Evolutionary conservation across 805 yeast species (phyloP), one percentile per base, ranked within the genome.

Genomic region (Metschnikowia similis): DNA sequence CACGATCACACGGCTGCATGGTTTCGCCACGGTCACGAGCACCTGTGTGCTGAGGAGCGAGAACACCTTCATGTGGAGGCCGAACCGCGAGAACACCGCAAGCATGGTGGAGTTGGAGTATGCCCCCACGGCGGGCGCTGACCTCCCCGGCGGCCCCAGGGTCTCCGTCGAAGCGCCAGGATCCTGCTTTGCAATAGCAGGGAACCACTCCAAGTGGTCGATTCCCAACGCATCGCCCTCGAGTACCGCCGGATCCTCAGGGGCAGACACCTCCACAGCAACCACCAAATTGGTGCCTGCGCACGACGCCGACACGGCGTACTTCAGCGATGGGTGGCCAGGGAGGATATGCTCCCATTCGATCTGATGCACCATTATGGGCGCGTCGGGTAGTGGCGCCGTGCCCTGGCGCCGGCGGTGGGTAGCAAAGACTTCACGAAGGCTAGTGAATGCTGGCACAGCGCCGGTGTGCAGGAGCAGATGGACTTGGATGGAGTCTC

Each of bases 41-140:
- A 68, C 51, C 37, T 64, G 66, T 0, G 71, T 62, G 48, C 72
- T 66, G 49, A 70, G 71, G 3, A 73, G 50, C 0, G 77, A 72
- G 51, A 70, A 73, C 9, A 72, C 57, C 41, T 66, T 66, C 11
- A 62, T 60, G 31, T 64, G 63, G 9, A 72, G 56, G 21, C 56
- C 45, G 26, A 56, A 48, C 29, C 58, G 57, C 9, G 72, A 60
- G 50, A 63, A 71, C 4, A 72, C 55, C 3, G 65, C 62, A 21
- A 73, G 38, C 50, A 72, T 75, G 34, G 62, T 64, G 32, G 66
- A 56, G 51, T 72, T 70, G 13, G 44, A 28, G 54, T 71, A 70
- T 13, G 69, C 69, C 0, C 73, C 57, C 8, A 32, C 45, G 13
- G 35, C 46, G 3, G 49, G 48, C 13, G 41, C 13, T 3, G 31